Evolutionary conservation across 2,329 filamentous ascomycete species (phyloP), one percentile per base, ranked within the genome.

Genomic region (Alternaria rosae): DNA sequence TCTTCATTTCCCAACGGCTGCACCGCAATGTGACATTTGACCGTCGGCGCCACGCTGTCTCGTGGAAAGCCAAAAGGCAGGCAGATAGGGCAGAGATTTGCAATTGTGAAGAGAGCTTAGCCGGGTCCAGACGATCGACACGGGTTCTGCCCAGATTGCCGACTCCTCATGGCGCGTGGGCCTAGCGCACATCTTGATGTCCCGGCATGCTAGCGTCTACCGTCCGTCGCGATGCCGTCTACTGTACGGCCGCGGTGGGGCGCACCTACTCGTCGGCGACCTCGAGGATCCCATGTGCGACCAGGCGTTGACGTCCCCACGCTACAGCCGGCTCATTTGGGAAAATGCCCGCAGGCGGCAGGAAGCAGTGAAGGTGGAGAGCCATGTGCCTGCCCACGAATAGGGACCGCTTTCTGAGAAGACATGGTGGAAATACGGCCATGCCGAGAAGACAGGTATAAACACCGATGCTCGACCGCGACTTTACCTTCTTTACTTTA

Each of bases 61-160:
- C 20, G 20, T 54, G 21, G 50, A 23, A 23, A 23, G 42, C 21
- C 41, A 52, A 42, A 41, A 45, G 6, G 38, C n/a, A 6, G 48
- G 59, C 50, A n/a, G 45, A 50, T 26, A 44, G 12, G 58, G 61
- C 47, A 61, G 65, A 62, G 57, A 64, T 63, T 66, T 62, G 56
- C 57, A 58, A 50, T 32, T 44, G 20, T 32, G 26, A 8, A 45
- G 15, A 20, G 26, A 25, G 47, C 65, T 57, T 68, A 61, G 11
- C 66, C 41, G 58, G 43, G 56, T 61, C 54, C 26, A 26, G 54
- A 44, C 43, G 72, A 74, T 75, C 67, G 59, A 43, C 65, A 54
- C 68, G 59, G 56, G 48, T 65, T 55, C 62, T 66, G 63, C 63
- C 60, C 61, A 71, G 69, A 70, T 69, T 64, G 54, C 67, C 69